phyloP scores from a whole-genome alignment of 106 monocot genomes.

The Amphibolis antarctica region DNA sequence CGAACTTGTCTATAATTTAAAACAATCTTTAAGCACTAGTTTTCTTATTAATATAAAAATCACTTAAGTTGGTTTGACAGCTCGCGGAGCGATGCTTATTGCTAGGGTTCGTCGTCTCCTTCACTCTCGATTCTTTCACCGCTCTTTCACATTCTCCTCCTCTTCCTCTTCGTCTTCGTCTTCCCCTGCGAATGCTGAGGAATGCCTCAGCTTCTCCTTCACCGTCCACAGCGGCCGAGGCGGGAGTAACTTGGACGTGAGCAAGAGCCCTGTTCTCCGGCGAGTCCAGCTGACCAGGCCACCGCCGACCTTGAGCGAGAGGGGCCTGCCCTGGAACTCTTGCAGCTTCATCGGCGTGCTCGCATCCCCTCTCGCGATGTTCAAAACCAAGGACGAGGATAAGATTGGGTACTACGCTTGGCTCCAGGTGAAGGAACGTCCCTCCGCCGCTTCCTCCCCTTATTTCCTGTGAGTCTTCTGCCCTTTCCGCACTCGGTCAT shows the following conservation, averaged over 20 bases:
- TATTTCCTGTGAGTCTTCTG: neutral
- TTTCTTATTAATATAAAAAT: too few species aligned
- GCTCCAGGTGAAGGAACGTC: slow-evolving; percentile 27
- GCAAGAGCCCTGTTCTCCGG: neutral
- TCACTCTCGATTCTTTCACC: too few species aligned
- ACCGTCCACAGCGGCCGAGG: neutral
- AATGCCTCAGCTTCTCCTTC: neutral
- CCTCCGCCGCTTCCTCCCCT: neutral
- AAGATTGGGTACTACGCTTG: slow-evolving; percentile 26
- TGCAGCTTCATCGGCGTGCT: slow-evolving; percentile 9
- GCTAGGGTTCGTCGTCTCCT: too few species aligned
- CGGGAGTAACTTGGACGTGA: neutral
- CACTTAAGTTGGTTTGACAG: too few species aligned
- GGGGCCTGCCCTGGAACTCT: neutral
- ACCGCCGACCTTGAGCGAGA: slow-evolving; percentile 2
- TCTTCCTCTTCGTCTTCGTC: too few species aligned
- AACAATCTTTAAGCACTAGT: too few species aligned
- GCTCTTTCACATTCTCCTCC: too few species aligned
- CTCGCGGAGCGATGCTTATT: too few species aligned
- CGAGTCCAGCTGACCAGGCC: slow-evolving; percentile 3
- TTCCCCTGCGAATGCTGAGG: neutral
- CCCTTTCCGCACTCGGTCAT: neutral
- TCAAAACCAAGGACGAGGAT: neutral
- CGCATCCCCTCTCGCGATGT: neutral
- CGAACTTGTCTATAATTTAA: too few species aligned